phyloP scores from a whole-genome alignment of 306 rosid genomes.

The Prunus dulcis region DNA sequence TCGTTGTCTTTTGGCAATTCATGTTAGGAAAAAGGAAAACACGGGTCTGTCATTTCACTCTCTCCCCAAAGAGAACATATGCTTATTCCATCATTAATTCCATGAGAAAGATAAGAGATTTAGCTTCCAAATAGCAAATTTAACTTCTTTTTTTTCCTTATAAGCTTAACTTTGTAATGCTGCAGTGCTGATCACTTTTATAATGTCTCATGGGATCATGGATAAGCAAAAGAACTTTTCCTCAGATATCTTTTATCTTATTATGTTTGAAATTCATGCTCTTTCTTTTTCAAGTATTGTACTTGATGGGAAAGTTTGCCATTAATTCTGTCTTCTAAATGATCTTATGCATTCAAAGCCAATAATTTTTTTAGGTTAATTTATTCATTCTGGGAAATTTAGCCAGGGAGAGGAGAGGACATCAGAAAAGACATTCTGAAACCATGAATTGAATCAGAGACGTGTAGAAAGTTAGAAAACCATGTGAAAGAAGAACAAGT shows the following conservation, averaged over 20 bases:
- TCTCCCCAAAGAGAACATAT: not conserved
- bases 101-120: not conserved
- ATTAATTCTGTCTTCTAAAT: too few species aligned
- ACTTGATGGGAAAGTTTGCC: not conserved
- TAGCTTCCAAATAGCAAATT: not conserved
- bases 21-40: constrained; percentile 26
- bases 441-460: not conserved
- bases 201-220: not conserved
- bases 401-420: not conserved
- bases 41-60: constrained; percentile 5
- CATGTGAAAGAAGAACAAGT: not conserved
- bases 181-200: constrained; percentile 6
- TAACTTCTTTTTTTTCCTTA: not conserved
- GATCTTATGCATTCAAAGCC: not conserved
- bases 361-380: not conserved
- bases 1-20: not conserved
- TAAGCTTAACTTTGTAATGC: constrained; percentile 1
- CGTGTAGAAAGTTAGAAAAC: not conserved
- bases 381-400: not conserved
- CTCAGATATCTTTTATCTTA: not conserved
- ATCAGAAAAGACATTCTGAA: not conserved
- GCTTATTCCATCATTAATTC: not conserved
- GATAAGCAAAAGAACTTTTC: not conserved
- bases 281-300: not conserved
- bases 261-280: not conserved